Conservation (phyloP, 305 asterid genomes). For the Nicotiana rustica region DNA sequence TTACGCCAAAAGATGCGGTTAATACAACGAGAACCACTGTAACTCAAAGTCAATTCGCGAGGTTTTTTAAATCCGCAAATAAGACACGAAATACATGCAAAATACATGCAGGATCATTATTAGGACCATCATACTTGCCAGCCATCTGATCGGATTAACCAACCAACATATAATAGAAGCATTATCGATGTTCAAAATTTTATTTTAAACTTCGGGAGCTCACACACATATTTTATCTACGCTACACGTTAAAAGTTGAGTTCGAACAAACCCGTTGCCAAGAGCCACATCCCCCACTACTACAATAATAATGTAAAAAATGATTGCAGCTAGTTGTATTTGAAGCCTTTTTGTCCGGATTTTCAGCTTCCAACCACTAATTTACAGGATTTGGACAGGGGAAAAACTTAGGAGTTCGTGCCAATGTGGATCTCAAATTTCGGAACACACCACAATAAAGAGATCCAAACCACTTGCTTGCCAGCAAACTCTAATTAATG, state of each 20-base stretch:
- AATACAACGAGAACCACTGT: background rate
- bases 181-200: too few relatives aligned
- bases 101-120: too few relatives aligned
- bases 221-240: too few relatives aligned
- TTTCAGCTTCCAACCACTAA: background rate
- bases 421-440: background rate
- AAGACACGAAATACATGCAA: too few relatives aligned
- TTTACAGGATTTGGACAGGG: background rate
- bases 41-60: conserved; percentile 31
- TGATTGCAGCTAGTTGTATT: background rate
- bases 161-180: background rate
- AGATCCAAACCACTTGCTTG: conserved; percentile 18
- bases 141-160: background rate
- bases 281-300: background rate
- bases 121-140: background rate
- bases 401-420: background rate
- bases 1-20: conserved; percentile 23
- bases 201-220: too few relatives aligned
- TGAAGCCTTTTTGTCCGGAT: background rate
- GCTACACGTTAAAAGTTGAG: too few relatives aligned
- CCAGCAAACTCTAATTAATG: background rate
- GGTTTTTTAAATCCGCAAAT: background rate
- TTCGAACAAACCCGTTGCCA: too few relatives aligned
- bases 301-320: background rate
- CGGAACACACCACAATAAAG: background rate